phyloP scores from a whole-genome alignment of 768 basidiomycete genomes.

The Psilocybe cyanescens region DNA sequence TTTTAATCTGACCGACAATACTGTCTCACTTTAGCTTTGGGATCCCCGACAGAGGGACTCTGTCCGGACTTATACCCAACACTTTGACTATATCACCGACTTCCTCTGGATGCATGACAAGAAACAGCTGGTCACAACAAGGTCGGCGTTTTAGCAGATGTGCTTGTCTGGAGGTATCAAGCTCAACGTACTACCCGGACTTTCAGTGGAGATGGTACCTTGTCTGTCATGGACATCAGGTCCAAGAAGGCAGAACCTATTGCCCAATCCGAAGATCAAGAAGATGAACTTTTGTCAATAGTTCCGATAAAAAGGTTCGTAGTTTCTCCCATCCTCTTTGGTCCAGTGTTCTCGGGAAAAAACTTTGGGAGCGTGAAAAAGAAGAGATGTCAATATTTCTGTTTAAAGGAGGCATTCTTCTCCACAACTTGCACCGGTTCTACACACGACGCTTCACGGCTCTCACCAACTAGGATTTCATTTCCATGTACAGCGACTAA shows the following conservation, averaged over 20 bases:
- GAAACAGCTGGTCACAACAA: conserved; percentile 85
- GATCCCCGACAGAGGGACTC: conserved; percentile 75
- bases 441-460: not conserved
- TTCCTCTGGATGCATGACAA: conserved; percentile 87
- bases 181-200: conserved; percentile 10
- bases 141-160: conserved; percentile 48
- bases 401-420: not conserved
- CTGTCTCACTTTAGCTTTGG: conserved; percentile 70
- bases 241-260: conserved; percentile 78
- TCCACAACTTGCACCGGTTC: not conserved
- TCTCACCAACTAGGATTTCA: not conserved
- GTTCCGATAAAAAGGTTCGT: conserved; percentile 81
- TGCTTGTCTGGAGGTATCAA: not conserved
- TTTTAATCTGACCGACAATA: conserved; percentile 2
- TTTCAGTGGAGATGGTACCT: conserved; percentile 85
- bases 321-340: conserved; percentile 3
- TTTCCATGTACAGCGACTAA: not conserved
- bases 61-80: conserved; percentile 76
- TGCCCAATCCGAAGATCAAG: conserved; percentile 93
- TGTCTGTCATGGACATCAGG: conserved; percentile 91
- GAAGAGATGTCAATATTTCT: not conserved
- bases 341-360: not conserved
- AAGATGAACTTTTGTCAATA: conserved; percentile 90
- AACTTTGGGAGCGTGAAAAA: not conserved
- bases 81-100: conserved; percentile 94